Evolutionary conservation across 495 filamentous ascomycete genomes (phyloP).

Genomic region (Penicillium paradoxum): DNA sequence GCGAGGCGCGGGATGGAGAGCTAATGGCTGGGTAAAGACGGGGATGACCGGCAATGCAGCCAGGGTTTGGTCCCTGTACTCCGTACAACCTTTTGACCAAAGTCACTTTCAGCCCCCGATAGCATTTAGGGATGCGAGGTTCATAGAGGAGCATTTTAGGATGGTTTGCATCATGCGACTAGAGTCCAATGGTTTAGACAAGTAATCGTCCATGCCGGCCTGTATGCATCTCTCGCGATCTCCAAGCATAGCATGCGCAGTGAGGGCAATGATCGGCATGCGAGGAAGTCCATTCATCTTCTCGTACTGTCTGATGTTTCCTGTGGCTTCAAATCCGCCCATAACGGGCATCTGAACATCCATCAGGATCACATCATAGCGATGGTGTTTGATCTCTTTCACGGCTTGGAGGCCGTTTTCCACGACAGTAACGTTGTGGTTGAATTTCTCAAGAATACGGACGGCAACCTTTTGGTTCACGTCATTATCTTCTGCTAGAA

Average conservation of each 20-base stretch:
- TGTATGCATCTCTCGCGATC: slow-evolving; percentile 71
- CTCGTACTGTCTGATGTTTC: slow-evolving; percentile 62
- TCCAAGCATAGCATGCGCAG: slow-evolving; percentile 75
- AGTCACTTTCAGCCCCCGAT: background rate
- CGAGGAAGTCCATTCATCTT: slow-evolving; percentile 40
- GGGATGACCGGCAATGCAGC: background rate
- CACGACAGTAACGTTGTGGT: slow-evolving; percentile 64
- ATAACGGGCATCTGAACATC: slow-evolving; percentile 82
- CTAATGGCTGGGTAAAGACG: too few species aligned
- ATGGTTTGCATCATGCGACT: slow-evolving; percentile 69
- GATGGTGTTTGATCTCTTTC: slow-evolving; percentile 52
- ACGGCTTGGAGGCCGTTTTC: slow-evolving; percentile 76
- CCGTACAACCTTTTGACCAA: too few species aligned
- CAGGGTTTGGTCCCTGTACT: too few species aligned
- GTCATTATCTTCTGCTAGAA: slow-evolving; percentile 79
- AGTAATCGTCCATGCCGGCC: slow-evolving; percentile 82
- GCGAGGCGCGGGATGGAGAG: background rate
- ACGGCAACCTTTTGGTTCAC: slow-evolving; percentile 78
- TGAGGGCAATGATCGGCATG: slow-evolving; percentile 76
- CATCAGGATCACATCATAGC: slow-evolving; percentile 77
- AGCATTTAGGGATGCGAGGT: slow-evolving; percentile 6
- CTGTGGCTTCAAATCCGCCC: slow-evolving; percentile 73
- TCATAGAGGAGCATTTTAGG: slow-evolving; percentile 45
- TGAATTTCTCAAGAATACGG: slow-evolving; percentile 66
- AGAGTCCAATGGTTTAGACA: slow-evolving; percentile 70